Conservation (phyloP, 73 alveolate species). For the Paramecium sexaurelia region DNA sequence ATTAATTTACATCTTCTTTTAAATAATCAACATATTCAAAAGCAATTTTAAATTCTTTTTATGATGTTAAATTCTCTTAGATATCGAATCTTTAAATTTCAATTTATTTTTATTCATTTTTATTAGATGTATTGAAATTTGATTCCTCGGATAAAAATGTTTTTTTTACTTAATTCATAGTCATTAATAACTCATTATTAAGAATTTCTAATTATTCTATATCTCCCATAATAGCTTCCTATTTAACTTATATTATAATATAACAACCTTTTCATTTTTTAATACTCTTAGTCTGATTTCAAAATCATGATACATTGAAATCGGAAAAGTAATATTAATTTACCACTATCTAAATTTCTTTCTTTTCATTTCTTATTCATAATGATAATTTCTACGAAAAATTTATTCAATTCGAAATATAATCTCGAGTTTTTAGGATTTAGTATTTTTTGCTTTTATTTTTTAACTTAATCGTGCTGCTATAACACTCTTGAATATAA, state of each 20-base stretch:
- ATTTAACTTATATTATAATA: not conserved
- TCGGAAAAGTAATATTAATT: not conserved
- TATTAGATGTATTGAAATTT: not conserved
- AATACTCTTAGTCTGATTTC: not conserved
- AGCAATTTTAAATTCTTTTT: not conserved
- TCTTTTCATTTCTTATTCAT: not conserved
- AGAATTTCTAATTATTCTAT: not conserved
- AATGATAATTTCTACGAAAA: not conserved
- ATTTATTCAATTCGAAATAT: not conserved
- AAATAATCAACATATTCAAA: constrained; percentile 13
- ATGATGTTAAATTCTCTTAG: not conserved
- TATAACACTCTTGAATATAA: not conserved
- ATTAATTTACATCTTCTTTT: constrained; percentile 5
- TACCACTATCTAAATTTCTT: not conserved
- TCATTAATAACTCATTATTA: not conserved
- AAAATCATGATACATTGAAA: not conserved
- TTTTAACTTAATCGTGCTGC: not conserved
- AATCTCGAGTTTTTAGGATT: not conserved
- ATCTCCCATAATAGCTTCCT: not conserved
- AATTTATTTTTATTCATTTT: not conserved
- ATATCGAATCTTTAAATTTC: not conserved
- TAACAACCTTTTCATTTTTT: not conserved
- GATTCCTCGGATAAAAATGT: constrained; percentile 37
- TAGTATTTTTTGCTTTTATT: not conserved
- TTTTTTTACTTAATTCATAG: not conserved